phyloP scores from a whole-genome alignment of 176 grass and related monocot species.

The Hsuehochloa calcarea region DNA sequence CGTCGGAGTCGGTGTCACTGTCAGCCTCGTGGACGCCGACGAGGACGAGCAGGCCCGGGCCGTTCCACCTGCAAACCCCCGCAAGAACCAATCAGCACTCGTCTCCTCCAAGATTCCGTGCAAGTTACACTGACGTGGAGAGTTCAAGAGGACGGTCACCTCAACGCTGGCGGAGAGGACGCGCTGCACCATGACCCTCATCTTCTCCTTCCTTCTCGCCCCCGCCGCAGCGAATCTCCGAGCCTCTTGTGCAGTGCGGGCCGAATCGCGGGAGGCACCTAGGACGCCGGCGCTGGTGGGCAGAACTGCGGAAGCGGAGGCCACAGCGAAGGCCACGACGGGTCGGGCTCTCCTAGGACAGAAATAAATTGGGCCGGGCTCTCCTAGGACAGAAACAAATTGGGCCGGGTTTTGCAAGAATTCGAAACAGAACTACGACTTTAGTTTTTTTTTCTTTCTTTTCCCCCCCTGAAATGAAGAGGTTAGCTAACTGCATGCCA shows the following conservation, averaged over 20 bases:
- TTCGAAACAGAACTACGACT: too few species aligned
- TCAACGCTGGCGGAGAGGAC: conserved; percentile 90
- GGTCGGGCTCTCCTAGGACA: background rate
- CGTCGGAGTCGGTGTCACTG: conserved; percentile 62
- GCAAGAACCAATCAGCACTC: conserved; percentile 23
- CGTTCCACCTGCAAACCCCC: conserved; percentile 64
- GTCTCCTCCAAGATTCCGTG: conserved; percentile 7
- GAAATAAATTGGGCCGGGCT: background rate
- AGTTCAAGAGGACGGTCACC: conserved; percentile 36
- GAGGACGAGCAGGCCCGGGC: conserved; percentile 80
- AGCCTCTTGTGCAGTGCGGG: background rate
- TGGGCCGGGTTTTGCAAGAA: background rate
- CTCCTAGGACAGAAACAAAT: too few species aligned
- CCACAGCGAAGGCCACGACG: background rate
- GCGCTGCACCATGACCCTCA: conserved; percentile 93
- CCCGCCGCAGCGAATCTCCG: background rate
- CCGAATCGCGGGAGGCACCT: conserved; percentile 8
- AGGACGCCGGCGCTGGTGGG: background rate
- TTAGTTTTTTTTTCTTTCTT: too few species aligned
- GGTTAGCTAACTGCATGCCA: background rate
- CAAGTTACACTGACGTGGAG: background rate
- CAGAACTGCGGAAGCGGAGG: background rate
- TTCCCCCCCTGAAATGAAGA: too few species aligned
- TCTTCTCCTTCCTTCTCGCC: conserved; percentile 20
- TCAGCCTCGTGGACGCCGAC: conserved; percentile 84